Evolutionary conservation across 345 rosid genomes (phyloP).

Genomic region (Linum tenue): DNA sequence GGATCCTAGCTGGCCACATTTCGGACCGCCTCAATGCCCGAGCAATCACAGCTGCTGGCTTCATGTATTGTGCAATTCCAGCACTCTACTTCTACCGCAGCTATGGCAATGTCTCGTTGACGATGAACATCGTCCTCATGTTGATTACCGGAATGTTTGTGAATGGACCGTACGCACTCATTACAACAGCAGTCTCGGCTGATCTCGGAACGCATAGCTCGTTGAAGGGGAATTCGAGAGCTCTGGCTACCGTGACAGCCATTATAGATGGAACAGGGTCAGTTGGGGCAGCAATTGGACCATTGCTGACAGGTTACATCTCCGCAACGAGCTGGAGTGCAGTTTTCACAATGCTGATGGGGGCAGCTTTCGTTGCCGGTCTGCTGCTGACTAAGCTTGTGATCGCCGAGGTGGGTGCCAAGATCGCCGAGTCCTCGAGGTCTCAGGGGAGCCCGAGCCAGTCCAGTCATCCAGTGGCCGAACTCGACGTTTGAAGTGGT

Average conservation of each 20-base stretch:
- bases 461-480: slow-evolving; percentile 17
- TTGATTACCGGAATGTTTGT: slow-evolving; percentile 81
- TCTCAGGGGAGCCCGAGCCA: slow-evolving; percentile 12
- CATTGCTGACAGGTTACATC: slow-evolving; percentile 76
- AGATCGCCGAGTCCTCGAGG: slow-evolving; percentile 42
- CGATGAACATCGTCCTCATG: slow-evolving; percentile 54
- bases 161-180: slow-evolving; percentile 88
- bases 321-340: slow-evolving; percentile 78
- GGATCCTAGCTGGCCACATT: slow-evolving; percentile 87
- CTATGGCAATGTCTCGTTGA: slow-evolving; percentile 69
- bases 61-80: slow-evolving; percentile 88
- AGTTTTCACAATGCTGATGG: slow-evolving; percentile 92
- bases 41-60: slow-evolving; percentile 88
- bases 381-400: slow-evolving; percentile 68
- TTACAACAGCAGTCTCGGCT: slow-evolving; percentile 93
- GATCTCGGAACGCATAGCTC: slow-evolving; percentile 96
- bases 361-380: slow-evolving; percentile 71
- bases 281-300: slow-evolving; percentile 95
- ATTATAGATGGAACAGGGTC: slow-evolving; percentile 98
- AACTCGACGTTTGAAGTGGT: slow-evolving; percentile 18
- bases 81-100: slow-evolving; percentile 71
- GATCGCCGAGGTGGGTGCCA: slow-evolving; percentile 62
- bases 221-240: slow-evolving; percentile 73
- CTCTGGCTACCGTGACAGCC: slow-evolving; percentile 93
- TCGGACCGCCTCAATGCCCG: slow-evolving; percentile 73